These are phyloP conservation scores for Rachicladosporium sp. DNA, from an alignment of 2,329 filamentous ascomycete genomes.

Conservation along the genomic window DNA sequence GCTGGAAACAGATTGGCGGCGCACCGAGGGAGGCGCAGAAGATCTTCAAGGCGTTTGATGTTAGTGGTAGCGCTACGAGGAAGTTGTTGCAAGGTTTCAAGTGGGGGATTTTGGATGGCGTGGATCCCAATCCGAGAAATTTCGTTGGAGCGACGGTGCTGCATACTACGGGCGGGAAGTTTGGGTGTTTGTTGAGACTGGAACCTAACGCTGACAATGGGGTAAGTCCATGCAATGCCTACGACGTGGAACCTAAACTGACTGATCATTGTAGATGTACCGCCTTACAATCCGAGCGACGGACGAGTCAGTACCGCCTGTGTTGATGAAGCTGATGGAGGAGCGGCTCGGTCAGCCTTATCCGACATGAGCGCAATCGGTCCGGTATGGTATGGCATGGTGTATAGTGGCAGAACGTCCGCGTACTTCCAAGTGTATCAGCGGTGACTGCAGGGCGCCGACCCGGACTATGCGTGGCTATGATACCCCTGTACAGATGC, in stretches of 20 bases:
- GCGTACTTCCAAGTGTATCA: no score
- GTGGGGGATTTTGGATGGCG: constrained; percentile 72
- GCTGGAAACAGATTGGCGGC: constrained; percentile 96
- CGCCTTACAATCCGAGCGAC: constrained; percentile 89
- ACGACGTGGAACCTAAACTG: no score
- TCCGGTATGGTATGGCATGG: no score
- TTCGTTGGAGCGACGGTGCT: constrained; percentile 82
- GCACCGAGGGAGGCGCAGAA: constrained; percentile 75
- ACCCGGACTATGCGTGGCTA: no score
- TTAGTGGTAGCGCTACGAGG: constrained; percentile 59
- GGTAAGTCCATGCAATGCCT: constrained; percentile 44
- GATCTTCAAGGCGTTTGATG: constrained; percentile 60
- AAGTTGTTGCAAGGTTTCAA: constrained; percentile 70
- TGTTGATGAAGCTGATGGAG: constrained; percentile 78
- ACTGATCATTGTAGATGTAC: constrained; percentile 57
- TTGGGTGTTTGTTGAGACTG: constrained; percentile 81
- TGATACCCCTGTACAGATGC: no score
- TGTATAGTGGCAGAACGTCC: no score
- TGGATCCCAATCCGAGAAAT: constrained; percentile 89
- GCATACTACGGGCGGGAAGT: constrained; percentile 80
- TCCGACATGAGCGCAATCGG: constrained; percentile 6
- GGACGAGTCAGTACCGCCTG: constrained; percentile 71
- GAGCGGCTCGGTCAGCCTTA: constrained; percentile 52
- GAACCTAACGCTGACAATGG: constrained; percentile 89
- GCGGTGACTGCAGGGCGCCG: no score